phyloP scores from a whole-genome alignment of 2,329 filamentous ascomycete species.

The Volutella citrinella region DNA sequence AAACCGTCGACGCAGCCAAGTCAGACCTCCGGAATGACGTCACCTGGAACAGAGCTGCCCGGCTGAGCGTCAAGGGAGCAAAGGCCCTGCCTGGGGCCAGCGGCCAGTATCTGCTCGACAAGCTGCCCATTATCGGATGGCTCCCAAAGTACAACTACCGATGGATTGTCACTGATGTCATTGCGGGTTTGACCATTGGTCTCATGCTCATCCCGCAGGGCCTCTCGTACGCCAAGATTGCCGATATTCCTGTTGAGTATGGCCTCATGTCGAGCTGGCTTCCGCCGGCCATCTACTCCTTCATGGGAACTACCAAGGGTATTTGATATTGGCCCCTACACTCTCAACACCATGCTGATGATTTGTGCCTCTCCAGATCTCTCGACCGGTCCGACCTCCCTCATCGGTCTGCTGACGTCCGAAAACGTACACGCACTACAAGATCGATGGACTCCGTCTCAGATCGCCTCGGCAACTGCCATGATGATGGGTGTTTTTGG shows the following conservation, averaged over 20 bases:
- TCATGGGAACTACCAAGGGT: conserved; percentile 63
- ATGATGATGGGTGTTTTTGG: conserved; percentile 62
- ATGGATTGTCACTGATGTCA: conserved; percentile 61
- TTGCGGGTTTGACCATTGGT: conserved; percentile 60
- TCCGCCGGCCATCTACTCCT: conserved; percentile 53
- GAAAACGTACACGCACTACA: conserved; percentile 54
- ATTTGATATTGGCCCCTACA: too few species aligned
- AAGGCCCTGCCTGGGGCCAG: conserved; percentile 47
- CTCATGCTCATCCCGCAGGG: conserved; percentile 61
- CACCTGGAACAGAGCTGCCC: conserved; percentile 22
- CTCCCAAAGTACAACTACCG: conserved; percentile 57
- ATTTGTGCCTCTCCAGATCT: conserved; percentile 41
- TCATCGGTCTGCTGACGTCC: conserved; percentile 61
- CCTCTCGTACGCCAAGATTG: conserved; percentile 61
- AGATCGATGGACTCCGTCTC: conserved; percentile 49
- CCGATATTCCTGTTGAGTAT: conserved; percentile 58
- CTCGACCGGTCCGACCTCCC: conserved; percentile 61
- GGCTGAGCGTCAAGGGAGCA: conserved; percentile 17
- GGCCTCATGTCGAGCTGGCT: conserved; percentile 60
- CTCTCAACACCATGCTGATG: too few species aligned
- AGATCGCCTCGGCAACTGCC: conserved; percentile 59
- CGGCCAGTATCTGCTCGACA: conserved; percentile 55
- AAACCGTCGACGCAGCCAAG: conserved; percentile 16
- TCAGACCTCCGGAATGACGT: conserved; percentile 18
- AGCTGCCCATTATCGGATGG: conserved; percentile 62